These are phyloP conservation scores for Sugiyamaella qingdaonensis DNA, from an alignment of 805 yeast species.

Conservation along the genomic window DNA sequence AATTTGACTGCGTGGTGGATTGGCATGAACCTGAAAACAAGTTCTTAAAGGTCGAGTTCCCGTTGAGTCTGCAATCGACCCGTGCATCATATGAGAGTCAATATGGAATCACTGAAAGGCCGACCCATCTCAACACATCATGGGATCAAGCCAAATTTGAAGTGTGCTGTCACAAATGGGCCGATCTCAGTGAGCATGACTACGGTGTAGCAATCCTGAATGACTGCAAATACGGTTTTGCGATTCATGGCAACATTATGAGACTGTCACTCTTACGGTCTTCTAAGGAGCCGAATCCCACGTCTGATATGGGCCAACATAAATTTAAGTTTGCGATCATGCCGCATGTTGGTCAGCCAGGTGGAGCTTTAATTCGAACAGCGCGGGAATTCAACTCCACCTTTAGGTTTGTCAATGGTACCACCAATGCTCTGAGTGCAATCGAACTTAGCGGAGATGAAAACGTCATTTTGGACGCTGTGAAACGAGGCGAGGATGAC, in stretches of 20 bases:
- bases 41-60: constrained; percentile 79
- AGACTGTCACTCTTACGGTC: constrained; percentile 71
- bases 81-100: constrained; percentile 76
- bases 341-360: constrained; percentile 36
- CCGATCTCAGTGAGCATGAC: constrained; percentile 68
- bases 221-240: constrained; percentile 72
- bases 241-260: constrained; percentile 74
- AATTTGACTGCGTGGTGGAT: constrained; percentile 31
- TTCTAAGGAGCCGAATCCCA: constrained; percentile 76
- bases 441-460: constrained; percentile 44
- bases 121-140: constrained; percentile 76
- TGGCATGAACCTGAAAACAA: constrained; percentile 58
- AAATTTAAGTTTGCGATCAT: constrained; percentile 64
- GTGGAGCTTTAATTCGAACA: too few relatives aligned
- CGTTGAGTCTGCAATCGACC: constrained; percentile 63
- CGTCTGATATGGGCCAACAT: constrained; percentile 80
- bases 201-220: constrained; percentile 75
- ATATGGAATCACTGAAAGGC: constrained; percentile 73
- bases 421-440: too few relatives aligned
- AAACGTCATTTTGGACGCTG: constrained; percentile 63
- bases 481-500: constrained; percentile 88
- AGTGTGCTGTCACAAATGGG: constrained; percentile 76
- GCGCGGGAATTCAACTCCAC: too few relatives aligned
- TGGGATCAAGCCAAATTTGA: constrained; percentile 88
- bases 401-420: too few relatives aligned